Base-by-base conservation (phyloP, 2,329 filamentous ascomycete genomes). In the Aspergillus aculeatinus region DNA sequence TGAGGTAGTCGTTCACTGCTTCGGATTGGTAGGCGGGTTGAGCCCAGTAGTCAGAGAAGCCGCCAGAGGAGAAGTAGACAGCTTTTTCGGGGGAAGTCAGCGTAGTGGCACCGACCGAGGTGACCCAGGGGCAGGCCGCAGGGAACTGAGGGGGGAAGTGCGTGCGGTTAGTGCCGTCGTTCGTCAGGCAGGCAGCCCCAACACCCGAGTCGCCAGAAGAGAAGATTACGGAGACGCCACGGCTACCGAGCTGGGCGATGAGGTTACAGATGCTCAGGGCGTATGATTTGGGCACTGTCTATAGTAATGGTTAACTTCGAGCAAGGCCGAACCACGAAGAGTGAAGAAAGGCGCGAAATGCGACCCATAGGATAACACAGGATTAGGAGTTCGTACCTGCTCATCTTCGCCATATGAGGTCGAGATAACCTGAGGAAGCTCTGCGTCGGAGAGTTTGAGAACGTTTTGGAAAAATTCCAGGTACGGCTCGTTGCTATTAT, bases 201-300 rank as follows among this genome's bases (percentile, higher is more conserved):
- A 81, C 79, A 31, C 80, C 81, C 12, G 73, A 77, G 66, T 83
- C 81, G 19, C 81, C 81, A 1, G 79, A 81, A 3, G 80, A 79
- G 62, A 82, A 78, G 63, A 83, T 68, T 21, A 82, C 71, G 4
- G 77, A 79, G 2, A 81, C 78, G 25, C 81, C 81, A 51, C 81
- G 80, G 60, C 80, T 75, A 19, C 80, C 81, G 25, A 83, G 78
- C 64, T 83, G 82, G 56, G 80, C 74, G 67, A 73, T 80, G 47
- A 80, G 69, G 61, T 74, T 76, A 65, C 79, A 81, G 49, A 80
- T 75, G 23, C 65, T 64, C 48, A 65, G 66, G 54, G 77, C 75
- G 62, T 79, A 78, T 29, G 56, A 65, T 33, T 68, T 67, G 3
- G 76, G 75, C 16, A 78, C 67, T 51, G 70, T 74, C 70, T 73